Conservation (phyloP, 371 early-diverging fungal species). For the Rhizopus microsporus region DNA sequence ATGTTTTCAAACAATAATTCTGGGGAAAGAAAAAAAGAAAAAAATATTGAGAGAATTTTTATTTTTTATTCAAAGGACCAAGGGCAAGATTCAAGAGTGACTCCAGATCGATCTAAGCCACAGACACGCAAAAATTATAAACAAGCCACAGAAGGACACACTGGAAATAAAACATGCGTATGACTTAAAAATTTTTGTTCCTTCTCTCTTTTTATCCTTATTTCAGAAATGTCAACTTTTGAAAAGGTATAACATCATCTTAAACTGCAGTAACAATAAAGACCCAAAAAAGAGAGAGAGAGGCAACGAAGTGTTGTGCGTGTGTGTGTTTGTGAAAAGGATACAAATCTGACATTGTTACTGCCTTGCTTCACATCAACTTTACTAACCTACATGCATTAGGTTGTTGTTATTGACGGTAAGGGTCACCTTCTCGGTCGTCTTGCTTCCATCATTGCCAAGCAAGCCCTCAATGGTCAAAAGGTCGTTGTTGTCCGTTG, state of each 20-base stretch:
- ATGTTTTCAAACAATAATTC: conserved; percentile 16
- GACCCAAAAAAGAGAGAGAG: background rate
- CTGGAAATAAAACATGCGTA: conserved; percentile 1
- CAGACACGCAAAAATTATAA: background rate
- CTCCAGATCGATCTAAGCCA: background rate
- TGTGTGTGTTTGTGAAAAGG: too few species aligned
- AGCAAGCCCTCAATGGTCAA: conserved; percentile 98
- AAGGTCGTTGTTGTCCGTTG: conserved; percentile 97
- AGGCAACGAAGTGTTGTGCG: background rate
- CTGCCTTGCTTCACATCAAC: background rate
- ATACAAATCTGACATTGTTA: too few species aligned
- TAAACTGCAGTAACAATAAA: background rate
- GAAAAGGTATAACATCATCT: conserved; percentile 16
- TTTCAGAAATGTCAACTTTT: conserved; percentile 25
- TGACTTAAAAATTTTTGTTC: conserved; percentile 24
- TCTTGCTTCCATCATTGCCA: conserved; percentile 98
- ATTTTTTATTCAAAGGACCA: background rate
- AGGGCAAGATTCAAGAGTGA: background rate
- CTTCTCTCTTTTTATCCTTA: conserved; percentile 22
- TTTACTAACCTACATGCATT: conserved; percentile 64
- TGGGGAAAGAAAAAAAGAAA: background rate
- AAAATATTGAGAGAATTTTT: background rate
- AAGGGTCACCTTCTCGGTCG: conserved; percentile 99
- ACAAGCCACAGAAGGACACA: conserved; percentile 1
- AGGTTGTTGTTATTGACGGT: conserved; percentile 94